Evolutionary conservation across 139 green algal species (phyloP), one percentile per base, ranked within the genome.

Genomic region (Chlorella sp.): DNA sequence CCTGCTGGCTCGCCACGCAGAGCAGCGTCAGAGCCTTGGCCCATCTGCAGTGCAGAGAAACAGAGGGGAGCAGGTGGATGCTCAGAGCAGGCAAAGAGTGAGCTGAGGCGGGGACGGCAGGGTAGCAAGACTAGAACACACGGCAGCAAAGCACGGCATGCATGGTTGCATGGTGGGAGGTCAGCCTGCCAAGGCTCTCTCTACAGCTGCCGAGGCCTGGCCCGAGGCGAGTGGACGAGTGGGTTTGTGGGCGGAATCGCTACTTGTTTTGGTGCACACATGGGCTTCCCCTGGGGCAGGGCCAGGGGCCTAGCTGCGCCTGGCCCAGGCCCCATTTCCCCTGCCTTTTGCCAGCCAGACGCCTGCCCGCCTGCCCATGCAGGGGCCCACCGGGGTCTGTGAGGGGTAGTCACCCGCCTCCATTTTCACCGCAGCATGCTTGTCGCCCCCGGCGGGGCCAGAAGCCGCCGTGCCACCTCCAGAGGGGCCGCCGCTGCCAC

Each of bases 331-430:
- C 48, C 48, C 48, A 9, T 9, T 57, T 5, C 48, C 9, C 48
- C 48, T 57, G 48, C 48, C 7, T 9, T 57, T 5, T 16, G 48
- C 48, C 48, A 57, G n/a, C n/a, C n/a, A 57, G 48, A 57, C n/a
- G n/a, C n/a, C n/a, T n/a, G n/a, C n/a, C n/a, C n/a, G 48, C 48
- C 48, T 5, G 48, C 48, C 48, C 48, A 57, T 57, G 48, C 16
- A 71, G 30, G 3, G 28, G 68, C 84, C 42, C 84, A 88, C 84
- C 40, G 84, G 68, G 32, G 84, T 88, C 30, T 88, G 84, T 21
- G 84, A 88, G 64, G 84, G 84, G 40, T 81, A 88, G 16, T 88
- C 68, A 3, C 84, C 84, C 21, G 84, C 68, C 14, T 81, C 68
- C 64, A 88, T 75, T 28, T 9, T 7, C 30, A 88, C 84, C 18